Conservation (phyloP, 2,329 filamentous ascomycete species). For the Sclerotinia minor region DNA sequence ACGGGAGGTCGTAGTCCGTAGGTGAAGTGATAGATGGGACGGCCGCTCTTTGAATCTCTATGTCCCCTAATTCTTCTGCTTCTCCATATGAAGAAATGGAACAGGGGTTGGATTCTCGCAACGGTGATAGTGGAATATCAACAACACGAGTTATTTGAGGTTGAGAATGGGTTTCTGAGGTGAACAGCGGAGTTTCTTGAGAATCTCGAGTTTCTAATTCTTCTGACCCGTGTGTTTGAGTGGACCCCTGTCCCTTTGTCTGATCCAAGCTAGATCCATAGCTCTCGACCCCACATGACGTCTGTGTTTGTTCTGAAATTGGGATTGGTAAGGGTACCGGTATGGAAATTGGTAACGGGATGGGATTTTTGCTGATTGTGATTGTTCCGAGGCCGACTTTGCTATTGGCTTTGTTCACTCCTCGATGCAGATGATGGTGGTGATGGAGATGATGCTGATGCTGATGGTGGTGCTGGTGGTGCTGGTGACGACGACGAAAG, state of each 20-base stretch:
- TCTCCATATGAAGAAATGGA: background rate
- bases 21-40: background rate
- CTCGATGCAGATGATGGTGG: background rate
- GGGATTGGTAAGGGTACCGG: background rate
- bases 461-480: background rate
- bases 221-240: slow-evolving; percentile 11
- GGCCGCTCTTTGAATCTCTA: background rate
- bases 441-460: too few species aligned
- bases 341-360: too few species aligned
- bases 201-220: background rate
- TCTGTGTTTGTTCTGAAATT: slow-evolving; percentile 4
- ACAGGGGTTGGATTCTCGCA: background rate
- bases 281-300: slow-evolving; percentile 13
- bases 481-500: background rate
- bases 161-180: background rate
- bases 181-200: background rate
- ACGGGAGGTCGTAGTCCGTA: background rate
- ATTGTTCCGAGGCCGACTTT: slow-evolving; percentile 5
- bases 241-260: slow-evolving; percentile 22
- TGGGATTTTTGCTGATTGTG: background rate
- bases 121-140: background rate
- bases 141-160: background rate
- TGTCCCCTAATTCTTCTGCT: background rate
- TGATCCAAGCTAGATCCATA: slow-evolving; percentile 4
- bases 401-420: background rate